Conservation (phyloP, 1,139 yeast genomes). For the Hyphopichia buzzinii region DNA sequence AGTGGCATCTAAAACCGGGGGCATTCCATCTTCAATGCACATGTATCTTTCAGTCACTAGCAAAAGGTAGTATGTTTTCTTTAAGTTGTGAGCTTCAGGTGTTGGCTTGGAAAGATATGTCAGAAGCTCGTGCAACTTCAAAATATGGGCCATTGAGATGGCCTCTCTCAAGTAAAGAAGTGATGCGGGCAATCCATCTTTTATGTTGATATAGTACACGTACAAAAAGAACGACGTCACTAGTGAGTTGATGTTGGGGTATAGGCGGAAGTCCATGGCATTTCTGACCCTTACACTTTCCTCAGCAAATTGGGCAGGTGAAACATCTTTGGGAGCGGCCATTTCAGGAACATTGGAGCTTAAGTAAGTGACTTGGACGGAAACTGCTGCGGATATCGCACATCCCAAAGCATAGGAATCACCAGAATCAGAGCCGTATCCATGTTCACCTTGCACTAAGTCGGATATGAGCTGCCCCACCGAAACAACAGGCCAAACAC, state of each 20-base stretch:
- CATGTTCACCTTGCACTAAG: conserved; percentile 3
- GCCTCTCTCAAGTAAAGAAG: conserved; percentile 40
- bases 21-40: conserved; percentile 38
- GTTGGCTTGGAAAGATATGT: conserved; percentile 24
- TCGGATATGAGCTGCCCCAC: conserved; percentile 30
- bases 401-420: conserved; percentile 34
- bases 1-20: conserved; percentile 36
- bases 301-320: conserved; percentile 22
- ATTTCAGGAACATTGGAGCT: conserved; percentile 23
- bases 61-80: conserved; percentile 35
- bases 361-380: conserved; percentile 31
- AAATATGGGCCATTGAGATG: conserved; percentile 37
- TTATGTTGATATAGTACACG: conserved; percentile 31
- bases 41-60: conserved; percentile 40
- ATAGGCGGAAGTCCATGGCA: conserved; percentile 23
- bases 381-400: conserved; percentile 38
- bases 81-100: conserved; percentile 33
- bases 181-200: conserved; percentile 29
- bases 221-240: conserved; percentile 39
- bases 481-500: conserved; percentile 42
- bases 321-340: conserved; percentile 21
- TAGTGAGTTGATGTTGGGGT: conserved; percentile 30
- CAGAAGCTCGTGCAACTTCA: conserved; percentile 32
- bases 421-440: conserved; percentile 7
- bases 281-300: conserved; percentile 31